These are phyloP conservation scores for Ceratocystiopsis sp. DNA, from an alignment of 2,329 filamentous ascomycete genomes.

Conservation along the genomic window DNA sequence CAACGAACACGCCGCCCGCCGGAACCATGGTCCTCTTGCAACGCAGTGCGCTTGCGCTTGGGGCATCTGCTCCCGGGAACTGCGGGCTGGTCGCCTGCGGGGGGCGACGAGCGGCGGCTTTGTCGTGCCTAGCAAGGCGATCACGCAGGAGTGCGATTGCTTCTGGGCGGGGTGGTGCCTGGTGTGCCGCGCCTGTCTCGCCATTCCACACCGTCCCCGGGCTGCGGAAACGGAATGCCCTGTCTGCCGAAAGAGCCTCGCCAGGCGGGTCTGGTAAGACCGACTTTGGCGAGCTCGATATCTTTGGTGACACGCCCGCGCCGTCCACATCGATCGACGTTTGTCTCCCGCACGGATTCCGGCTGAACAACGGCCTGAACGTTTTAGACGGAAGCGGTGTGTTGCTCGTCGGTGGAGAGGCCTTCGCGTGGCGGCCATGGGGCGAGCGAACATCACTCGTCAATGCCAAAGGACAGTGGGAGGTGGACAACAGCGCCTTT, in stretches of 20 bases:
- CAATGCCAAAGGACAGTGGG: slow-evolving; percentile 69
- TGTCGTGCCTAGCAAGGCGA: no score
- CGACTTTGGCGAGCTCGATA: slow-evolving; percentile 61
- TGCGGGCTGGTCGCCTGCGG: no score
- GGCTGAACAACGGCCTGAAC: slow-evolving; percentile 63
- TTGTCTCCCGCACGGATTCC: slow-evolving; percentile 69
- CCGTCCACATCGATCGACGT: slow-evolving; percentile 74
- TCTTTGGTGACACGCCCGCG: slow-evolving; percentile 56
- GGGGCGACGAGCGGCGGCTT: no score
- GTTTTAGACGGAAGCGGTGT: slow-evolving; percentile 37
- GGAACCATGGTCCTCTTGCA: no score
- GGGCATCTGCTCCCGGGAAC: no score
- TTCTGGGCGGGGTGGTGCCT: no score
- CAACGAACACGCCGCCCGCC: no score
- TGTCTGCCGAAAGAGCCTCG: not conserved
- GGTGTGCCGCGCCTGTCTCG: no score
- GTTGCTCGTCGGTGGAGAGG: slow-evolving; percentile 70
- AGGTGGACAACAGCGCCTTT: slow-evolving; percentile 53
- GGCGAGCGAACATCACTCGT: slow-evolving; percentile 31
- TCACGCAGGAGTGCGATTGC: no score
- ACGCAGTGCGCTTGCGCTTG: no score
- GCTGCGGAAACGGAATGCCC: no score
- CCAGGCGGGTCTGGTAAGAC: slow-evolving; percentile 23
- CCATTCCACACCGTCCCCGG: no score
- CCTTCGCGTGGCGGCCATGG: slow-evolving; percentile 83